Evolutionary conservation across 140 eudicot species (phyloP), one percentile per base, ranked within the genome.

Genomic region (Senecio squalidus): DNA sequence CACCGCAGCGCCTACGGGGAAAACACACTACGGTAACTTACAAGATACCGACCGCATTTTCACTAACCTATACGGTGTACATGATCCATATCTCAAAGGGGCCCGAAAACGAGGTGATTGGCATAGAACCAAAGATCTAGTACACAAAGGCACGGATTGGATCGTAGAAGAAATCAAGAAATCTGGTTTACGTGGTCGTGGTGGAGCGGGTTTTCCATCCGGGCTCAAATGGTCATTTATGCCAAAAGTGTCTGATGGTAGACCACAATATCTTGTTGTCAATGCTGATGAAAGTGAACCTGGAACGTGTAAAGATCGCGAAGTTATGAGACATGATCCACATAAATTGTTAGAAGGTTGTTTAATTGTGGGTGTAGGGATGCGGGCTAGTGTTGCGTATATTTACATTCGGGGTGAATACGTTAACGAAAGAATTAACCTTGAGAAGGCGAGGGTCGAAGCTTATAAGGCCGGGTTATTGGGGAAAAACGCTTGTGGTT

Each of bases 221-320:
- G 98, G 95, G 17, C 88, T 91, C 10, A 91, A 91, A 63, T 91
- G 95, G 98, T 86, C 94, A 10, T 86, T 91, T 64, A 91, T 86
- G 98, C 98, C 98, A 1, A 91, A 86, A 67, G 76, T 50, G 9
- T 70, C 94, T 21, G 95, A 83, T 58, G 94, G 96, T 21, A 88
- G 94, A 28, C 94, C 95, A 8, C 69, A 90, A 6, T 91, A 83
- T 64, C 94, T 83, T 49, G 96, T 91, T 33, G 94, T 86, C 21
- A 91, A 91, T 72, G 94, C 97, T 20, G 97, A 90, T 70, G 95
- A 90, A 73, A 85, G 87, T 59, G 97, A 90, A 56, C 94, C 95
- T 4, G 97, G 95, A 55, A 90, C 97, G 0, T 90, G 94, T 40
- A 90, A 85, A 58, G 95, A 90, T 51, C 82, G 95, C 20, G 95